Base-by-base conservation (phyloP, 1,139 yeast genomes). In the Hyphopichia buzzinii region DNA sequence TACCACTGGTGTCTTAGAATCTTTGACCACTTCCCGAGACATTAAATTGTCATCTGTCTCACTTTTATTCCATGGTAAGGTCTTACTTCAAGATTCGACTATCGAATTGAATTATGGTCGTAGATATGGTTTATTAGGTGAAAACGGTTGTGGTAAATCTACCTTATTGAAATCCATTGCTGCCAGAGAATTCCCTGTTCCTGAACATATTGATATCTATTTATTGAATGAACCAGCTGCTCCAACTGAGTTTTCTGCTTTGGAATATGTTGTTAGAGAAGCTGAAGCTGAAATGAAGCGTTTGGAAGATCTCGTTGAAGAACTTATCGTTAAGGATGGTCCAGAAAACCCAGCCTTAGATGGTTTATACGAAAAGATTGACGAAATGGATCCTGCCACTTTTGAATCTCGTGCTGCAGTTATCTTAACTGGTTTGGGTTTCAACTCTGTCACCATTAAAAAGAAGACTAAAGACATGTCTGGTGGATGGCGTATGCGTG, bases 81-180 rank as follows among this genome's bases (percentile, higher is more conserved):
- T 92, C 39, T 73, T 92, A 60, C 77, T 92, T 53, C 96, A 88
- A 67, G 98, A 92, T 65, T 83, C 97, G 30, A 76, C 75, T 33
- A 68, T 92, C 53, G 98, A 92, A 72, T 80, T 92, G 70, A 94
- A 92, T 71, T 90, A 81, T 65, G 98, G 98, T 59, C 87, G 97
- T 72, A 82, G 96, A 67, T 92, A 94, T 62, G 96, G 96, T 69
- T 77, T 92, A 49, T 76, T 94, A 54, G 99, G 99, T 60, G 97
- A 90, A 68, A 92, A 92, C 65, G 99, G 99, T 46, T 92, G 98
- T 72, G 99, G 99, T 72, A 92, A 92, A 67, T 89, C 97, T 30
- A 92, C 99, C 22, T 81, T 92, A 55, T 70, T 92, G 62, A 87
- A 86, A 64, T 83, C 97, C 29, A 67, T 94, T 54, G 97, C 97